A percentile compares a stretch with the other conserved stretches of the same genome.
Evolutionary conservation across 352 stramenopile species (phyloP).

Genomic region (Globisporangium yorkense): DNA sequence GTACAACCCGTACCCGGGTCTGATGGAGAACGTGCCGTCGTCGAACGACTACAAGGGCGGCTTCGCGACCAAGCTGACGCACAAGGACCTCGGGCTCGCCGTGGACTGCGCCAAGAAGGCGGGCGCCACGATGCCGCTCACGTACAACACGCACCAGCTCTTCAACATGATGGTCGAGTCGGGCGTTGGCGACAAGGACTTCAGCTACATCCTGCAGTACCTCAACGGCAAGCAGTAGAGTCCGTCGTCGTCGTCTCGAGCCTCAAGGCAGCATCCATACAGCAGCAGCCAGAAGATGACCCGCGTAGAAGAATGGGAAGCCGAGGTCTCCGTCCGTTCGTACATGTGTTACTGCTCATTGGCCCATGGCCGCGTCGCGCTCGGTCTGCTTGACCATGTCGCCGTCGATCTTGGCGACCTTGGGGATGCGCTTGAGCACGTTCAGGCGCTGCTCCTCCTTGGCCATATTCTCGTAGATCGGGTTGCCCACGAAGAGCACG

Average conservation of each 20-base stretch:
- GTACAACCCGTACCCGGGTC: conserved; percentile 93
- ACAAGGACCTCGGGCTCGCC: conserved; percentile 96
- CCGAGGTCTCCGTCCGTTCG: conserved; percentile 9
- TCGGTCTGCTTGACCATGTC: conserved; percentile 86
- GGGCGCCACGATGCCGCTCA: conserved; percentile 72
- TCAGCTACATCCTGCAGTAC: conserved; percentile 81
- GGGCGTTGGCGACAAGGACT: conserved; percentile 81
- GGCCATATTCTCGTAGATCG: conserved; percentile 93
- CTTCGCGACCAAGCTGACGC: conserved; percentile 91
- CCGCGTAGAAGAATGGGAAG: conserved; percentile 12
- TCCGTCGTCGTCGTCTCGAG: too few relatives aligned
- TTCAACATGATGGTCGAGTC: conserved; percentile 79
- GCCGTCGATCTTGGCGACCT: conserved; percentile 83
- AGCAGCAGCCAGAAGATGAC: neutral
- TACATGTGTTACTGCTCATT: conserved; percentile 21
- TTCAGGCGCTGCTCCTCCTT: conserved; percentile 86
- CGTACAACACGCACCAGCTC: conserved; percentile 67
- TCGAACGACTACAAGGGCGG: conserved; percentile 87
- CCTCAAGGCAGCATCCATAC: neutral
- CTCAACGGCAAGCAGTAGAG: conserved; percentile 65
- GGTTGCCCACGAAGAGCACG: conserved; percentile 93
- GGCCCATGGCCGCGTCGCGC: conserved; percentile 58
- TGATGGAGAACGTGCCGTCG: conserved; percentile 87
- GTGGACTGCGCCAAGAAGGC: conserved; percentile 87
- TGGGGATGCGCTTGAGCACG: conserved; percentile 74